Base-by-base conservation (phyloP, 2,329 filamentous ascomycete species). In the Colletotrichum chrysophilum region DNA sequence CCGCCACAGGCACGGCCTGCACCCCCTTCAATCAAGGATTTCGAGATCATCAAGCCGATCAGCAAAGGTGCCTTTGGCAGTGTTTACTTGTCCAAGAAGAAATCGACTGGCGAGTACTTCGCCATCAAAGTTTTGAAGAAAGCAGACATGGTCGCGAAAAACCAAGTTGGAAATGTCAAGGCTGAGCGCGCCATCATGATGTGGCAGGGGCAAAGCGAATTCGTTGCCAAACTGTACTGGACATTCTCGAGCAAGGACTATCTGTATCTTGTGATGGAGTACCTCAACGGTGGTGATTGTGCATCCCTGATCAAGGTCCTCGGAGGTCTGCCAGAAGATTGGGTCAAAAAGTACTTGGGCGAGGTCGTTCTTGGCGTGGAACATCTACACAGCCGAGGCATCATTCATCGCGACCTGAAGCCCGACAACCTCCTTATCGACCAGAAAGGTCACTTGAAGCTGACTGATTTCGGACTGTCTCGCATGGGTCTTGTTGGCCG, bases 61-160 rank as follows among this genome's bases (percentile, higher is more conserved):
- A 99, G 97, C 86, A 98, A 98, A 85, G 97, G 97, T 66, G 97
- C 97, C 5, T 99, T 99, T 84, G 97, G 97, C 7, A 98, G 97
- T 83, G 97, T 99, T 9, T 99, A 99, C 82, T 87, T 99, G 36
- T 96, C 97, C 1, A 99, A 98, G 87, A 99, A 99, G 89, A 98
- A 98, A 85, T 97, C 95, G 0, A 99, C 97, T 1, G 96, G 96
- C 61, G 97, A 99, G 81, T 99, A 99, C 84, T 99, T 96, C 83
- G 97, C 97, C 12, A 98, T 99, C 87, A 99, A 99, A 83, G 97
- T 98, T 2, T 85, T 99, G 75, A 98, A 98, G 83, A 99, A 99
- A 86, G 96, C 97, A n/a, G 97, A 99, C 88, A 99, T 99, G 97
- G 95, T 99, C 77, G 97, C 97, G 77, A 99, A 99, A 86, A 99